Evolutionary conservation across 495 filamentous ascomycete genomes (phyloP).

Genomic region (Xylaria palmicola): DNA sequence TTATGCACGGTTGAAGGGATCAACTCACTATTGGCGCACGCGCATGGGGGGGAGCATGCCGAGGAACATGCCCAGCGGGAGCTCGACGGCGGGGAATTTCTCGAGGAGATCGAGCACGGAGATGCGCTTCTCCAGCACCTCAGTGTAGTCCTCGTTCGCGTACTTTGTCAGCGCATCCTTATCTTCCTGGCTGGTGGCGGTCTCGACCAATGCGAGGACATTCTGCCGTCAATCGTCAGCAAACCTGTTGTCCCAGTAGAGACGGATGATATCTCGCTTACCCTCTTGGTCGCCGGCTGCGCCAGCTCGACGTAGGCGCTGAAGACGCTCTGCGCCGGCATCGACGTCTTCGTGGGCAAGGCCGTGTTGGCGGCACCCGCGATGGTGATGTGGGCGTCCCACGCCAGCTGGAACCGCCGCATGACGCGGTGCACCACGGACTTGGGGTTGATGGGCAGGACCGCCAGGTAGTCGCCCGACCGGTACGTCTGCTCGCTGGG

Average conservation of each 20-base stretch:
- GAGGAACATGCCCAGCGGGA: slow-evolving; percentile 64
- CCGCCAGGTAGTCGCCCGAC: slow-evolving; percentile 73
- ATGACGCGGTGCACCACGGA: slow-evolving; percentile 55
- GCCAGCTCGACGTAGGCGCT: slow-evolving; percentile 70
- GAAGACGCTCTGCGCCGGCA: slow-evolving; percentile 62
- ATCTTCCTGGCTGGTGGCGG: slow-evolving; percentile 36
- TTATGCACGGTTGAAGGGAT: neutral
- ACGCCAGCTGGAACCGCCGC: slow-evolving; percentile 54
- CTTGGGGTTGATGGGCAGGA: slow-evolving; percentile 67
- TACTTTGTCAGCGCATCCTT: slow-evolving; percentile 47
- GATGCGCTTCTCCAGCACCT: slow-evolving; percentile 57
- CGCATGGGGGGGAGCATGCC: slow-evolving; percentile 72
- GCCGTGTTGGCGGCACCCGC: slow-evolving; percentile 46
- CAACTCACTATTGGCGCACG: slow-evolving; percentile 62
- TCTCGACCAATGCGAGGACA: slow-evolving; percentile 46
- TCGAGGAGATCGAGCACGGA: slow-evolving; percentile 67
- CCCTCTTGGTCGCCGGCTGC: slow-evolving; percentile 62
- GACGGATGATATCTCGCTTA: slow-evolving; percentile 25
- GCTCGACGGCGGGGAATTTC: slow-evolving; percentile 51
- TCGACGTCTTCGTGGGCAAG: slow-evolving; percentile 57
- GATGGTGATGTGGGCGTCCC: slow-evolving; percentile 58
- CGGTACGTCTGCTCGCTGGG: slow-evolving; percentile 65
- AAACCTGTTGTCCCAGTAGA: neutral
- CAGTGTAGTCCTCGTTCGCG: slow-evolving; percentile 49
- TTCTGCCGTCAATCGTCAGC: slow-evolving; percentile 31